These are phyloP conservation scores for Eutrema salsugineum DNA, from an alignment of 441 rosid species.

Conservation along the genomic window DNA sequence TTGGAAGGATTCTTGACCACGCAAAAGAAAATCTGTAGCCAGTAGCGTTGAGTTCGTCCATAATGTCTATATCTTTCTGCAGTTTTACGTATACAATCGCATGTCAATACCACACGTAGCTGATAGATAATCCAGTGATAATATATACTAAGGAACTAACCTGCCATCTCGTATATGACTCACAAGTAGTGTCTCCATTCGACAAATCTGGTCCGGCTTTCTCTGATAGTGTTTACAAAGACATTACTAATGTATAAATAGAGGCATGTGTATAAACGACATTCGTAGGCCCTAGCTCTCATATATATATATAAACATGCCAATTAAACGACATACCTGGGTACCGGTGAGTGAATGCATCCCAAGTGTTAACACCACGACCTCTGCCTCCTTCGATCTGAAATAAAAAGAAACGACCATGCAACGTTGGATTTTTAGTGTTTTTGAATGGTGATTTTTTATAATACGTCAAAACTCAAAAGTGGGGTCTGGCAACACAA, in stretches of 20 bases:
- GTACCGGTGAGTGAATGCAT: slow-evolving; percentile 25
- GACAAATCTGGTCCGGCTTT: slow-evolving; percentile 8
- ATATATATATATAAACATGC: neutral
- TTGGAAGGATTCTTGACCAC: slow-evolving; percentile 31
- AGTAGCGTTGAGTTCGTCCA: neutral
- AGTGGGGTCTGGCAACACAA: neutral
- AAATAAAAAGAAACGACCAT: neutral
- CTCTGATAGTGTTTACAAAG: neutral
- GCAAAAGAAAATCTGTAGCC: slow-evolving; percentile 28
- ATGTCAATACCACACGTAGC: neutral
- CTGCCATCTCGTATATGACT: neutral
- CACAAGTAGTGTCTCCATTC: slow-evolving; percentile 28
- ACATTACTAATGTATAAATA: neutral
- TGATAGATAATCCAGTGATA: neutral
- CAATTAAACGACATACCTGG: neutral
- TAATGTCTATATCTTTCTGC: slow-evolving; percentile 19
- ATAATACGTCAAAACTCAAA: neutral
- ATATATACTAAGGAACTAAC: neutral
- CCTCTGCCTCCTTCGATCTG: slow-evolving; percentile 24
- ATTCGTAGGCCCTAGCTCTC: too few relatives aligned
- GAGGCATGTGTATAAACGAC: neutral
- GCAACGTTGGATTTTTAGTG: neutral
- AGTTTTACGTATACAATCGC: neutral
- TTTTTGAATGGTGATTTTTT: neutral
- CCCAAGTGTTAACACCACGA: slow-evolving; percentile 26